Evolutionary conservation across 345 rosid species (phyloP).

Genomic region (Theobroma cacao): DNA sequence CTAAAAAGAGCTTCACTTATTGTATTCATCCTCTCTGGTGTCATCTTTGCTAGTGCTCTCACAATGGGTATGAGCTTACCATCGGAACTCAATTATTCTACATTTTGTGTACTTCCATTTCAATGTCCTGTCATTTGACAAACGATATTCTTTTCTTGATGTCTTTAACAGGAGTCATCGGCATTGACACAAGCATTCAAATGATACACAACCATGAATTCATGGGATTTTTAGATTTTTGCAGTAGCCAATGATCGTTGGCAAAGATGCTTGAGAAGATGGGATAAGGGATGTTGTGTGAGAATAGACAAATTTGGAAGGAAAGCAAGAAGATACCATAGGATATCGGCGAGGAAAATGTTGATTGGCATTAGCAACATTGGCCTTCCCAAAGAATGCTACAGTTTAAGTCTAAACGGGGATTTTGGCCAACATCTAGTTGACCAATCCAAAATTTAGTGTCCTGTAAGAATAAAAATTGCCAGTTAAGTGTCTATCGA

Average conservation of each 20-base stretch:
- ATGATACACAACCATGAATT: constrained; percentile 79
- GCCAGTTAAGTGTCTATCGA: background rate
- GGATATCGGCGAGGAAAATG: background rate
- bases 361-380: background rate
- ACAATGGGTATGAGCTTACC: constrained; percentile 58
- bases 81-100: background rate
- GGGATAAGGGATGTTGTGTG: background rate
- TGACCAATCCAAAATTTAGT: constrained; percentile 33
- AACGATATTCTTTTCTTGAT: background rate
- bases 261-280: background rate
- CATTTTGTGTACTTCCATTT: background rate
- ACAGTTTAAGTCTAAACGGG: background rate
- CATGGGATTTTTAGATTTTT: constrained; percentile 80
- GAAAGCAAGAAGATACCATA: background rate
- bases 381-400: background rate
- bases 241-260: constrained; percentile 58
- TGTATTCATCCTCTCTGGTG: constrained; percentile 75
- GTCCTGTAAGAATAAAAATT: background rate
- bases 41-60: constrained; percentile 79
- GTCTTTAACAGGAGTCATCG: constrained; percentile 54
- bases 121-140: background rate
- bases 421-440: constrained; percentile 52
- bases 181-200: constrained; percentile 48
- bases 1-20: constrained; percentile 65
- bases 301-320: background rate